phyloP scores from a whole-genome alignment of 2,329 filamentous ascomycete genomes.

The Anisogramma anomala region DNA sequence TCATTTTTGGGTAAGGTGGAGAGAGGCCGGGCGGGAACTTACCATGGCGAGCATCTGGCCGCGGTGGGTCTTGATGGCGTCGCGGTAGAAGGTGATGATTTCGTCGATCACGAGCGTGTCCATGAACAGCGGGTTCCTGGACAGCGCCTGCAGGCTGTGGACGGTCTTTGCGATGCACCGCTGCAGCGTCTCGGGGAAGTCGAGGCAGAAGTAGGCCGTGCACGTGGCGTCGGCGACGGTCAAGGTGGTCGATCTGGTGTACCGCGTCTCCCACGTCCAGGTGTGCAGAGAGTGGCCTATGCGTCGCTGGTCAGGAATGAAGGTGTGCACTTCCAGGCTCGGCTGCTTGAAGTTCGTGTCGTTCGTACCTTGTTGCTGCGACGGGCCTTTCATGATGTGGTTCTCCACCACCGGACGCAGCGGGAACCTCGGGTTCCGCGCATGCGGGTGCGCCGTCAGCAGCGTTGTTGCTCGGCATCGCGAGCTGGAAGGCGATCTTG shows the following conservation, averaged over 20 bases:
- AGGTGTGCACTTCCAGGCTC: too few species aligned
- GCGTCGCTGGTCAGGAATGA: neutral
- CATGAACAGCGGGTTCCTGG: constrained; percentile 12
- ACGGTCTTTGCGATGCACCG: constrained; percentile 8
- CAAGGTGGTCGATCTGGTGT: constrained; percentile 8
- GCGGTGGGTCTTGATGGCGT: constrained; percentile 11
- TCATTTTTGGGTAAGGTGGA: too few species aligned
- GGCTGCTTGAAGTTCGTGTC: neutral
- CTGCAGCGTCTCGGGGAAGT: constrained; percentile 7
- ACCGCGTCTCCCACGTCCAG: constrained; percentile 12
- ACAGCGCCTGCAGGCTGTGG: constrained; percentile 9
- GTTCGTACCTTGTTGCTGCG: neutral
- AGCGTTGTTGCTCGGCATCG: neutral
- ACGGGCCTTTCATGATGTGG: neutral
- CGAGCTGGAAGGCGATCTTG: constrained; percentile 9
- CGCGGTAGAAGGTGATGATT: constrained; percentile 12
- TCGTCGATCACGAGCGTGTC: constrained; percentile 14
- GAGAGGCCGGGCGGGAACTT: neutral
- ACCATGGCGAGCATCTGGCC: constrained; percentile 12
- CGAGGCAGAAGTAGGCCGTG: constrained; percentile 11
- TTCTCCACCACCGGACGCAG: constrained; percentile 1
- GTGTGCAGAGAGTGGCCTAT: constrained; percentile 3
- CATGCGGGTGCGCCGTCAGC: constrained; percentile 1
- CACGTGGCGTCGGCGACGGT: constrained; percentile 7
- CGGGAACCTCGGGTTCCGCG: neutral